phyloP scores from a whole-genome alignment of 1,139 yeast genomes.

The Yamadazyma blattariae region DNA sequence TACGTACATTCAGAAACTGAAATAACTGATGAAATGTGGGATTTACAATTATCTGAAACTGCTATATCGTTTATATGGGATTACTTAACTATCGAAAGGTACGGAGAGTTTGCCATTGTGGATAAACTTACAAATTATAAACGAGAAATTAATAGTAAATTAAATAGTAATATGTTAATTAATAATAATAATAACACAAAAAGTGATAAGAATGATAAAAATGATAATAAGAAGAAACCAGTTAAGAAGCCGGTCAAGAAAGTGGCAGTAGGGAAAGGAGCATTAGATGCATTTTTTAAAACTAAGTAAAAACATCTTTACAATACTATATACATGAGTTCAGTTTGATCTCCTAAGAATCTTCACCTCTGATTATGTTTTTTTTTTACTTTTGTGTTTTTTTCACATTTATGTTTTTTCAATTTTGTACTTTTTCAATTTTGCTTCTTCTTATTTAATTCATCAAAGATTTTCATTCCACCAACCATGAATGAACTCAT shows the following conservation, averaged over 20 bases:
- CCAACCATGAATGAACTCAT: constrained; percentile 73
- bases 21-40: constrained; percentile 28
- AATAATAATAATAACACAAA: constrained; percentile 20
- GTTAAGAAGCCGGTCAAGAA: constrained; percentile 22
- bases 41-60: constrained; percentile 13
- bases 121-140: constrained; percentile 28
- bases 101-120: constrained; percentile 16
- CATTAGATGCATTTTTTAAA: constrained; percentile 57
- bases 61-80: constrained; percentile 12
- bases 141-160: constrained; percentile 21
- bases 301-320: too few relatives aligned
- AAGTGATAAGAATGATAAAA: constrained; percentile 16
- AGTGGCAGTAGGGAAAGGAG: constrained; percentile 56
- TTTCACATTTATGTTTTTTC: too few relatives aligned
- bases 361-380: too few relatives aligned
- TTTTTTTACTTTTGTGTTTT: too few relatives aligned
- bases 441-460: constrained; percentile 26
- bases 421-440: background rate
- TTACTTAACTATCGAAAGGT: constrained; percentile 6
- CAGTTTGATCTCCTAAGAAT: too few relatives aligned
- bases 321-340: too few relatives aligned
- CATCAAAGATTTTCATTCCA: constrained; percentile 70
- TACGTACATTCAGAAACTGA: constrained; percentile 17
- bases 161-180: constrained; percentile 30
- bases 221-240: constrained; percentile 19